phyloP scores from a whole-genome alignment of 306 rosid genomes.

The Rosa multiflora region DNA sequence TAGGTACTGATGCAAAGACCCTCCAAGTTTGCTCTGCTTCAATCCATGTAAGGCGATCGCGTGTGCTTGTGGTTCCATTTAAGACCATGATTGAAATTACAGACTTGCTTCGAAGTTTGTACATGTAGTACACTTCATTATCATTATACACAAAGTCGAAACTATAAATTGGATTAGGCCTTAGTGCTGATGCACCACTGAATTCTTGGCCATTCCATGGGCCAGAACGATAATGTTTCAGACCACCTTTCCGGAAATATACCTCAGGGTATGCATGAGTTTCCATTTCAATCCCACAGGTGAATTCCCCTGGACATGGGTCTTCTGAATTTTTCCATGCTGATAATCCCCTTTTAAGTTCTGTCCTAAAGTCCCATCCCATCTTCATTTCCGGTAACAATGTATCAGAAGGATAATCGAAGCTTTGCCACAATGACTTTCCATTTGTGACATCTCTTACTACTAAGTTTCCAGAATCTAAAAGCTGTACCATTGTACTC shows the following conservation, averaged over 20 bases:
- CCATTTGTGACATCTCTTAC: constrained; percentile 34
- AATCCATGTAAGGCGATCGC: constrained; percentile 37
- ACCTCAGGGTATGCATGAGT: constrained; percentile 32
- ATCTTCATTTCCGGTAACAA: constrained; percentile 57
- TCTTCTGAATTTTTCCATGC: constrained; percentile 50
- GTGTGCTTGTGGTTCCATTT: constrained; percentile 30
- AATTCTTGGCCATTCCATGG: constrained; percentile 47
- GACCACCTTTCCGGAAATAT: constrained; percentile 34
- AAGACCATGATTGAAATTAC: constrained; percentile 44
- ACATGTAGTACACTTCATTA: constrained; percentile 43
- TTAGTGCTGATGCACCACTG: constrained; percentile 33
- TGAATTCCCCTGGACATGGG: constrained; percentile 48
- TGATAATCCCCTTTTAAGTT: constrained; percentile 30
- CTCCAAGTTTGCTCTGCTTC: constrained; percentile 44
- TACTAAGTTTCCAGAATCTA: constrained; percentile 54
- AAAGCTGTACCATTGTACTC: constrained; percentile 38
- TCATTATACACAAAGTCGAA: constrained; percentile 33
- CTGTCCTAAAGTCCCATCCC: constrained; percentile 48
- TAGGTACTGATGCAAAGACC: constrained; percentile 26
- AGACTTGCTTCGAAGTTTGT: constrained; percentile 30
- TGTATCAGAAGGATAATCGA: constrained; percentile 61
- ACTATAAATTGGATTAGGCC: constrained; percentile 30
- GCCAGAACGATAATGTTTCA: constrained; percentile 34
- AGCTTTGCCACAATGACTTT: constrained; percentile 54
- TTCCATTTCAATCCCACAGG: constrained; percentile 30